Percentiles rank a stretch among this genome's conserved stretches.
These are phyloP conservation scores for Phialophora verrucosa DNA, from an alignment of 2,329 filamentous ascomycete species.

Conservation along the genomic window DNA sequence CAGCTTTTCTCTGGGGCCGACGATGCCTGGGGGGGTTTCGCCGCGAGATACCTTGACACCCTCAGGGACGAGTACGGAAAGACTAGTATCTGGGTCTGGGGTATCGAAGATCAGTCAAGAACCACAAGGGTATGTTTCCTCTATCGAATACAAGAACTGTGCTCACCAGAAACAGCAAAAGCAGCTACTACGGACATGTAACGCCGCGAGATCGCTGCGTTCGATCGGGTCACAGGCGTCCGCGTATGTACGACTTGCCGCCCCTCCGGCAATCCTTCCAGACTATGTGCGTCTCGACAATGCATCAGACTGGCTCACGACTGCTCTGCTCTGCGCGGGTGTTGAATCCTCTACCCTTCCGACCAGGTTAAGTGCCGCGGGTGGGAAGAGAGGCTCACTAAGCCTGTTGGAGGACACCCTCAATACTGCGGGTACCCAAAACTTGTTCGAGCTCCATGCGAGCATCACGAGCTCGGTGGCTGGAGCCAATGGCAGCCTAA, in stretches of 20 bases:
- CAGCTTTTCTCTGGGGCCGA: constrained; percentile 75
- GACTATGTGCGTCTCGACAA: constrained; percentile 64
- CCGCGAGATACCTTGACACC: constrained; percentile 73
- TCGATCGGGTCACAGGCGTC: constrained; percentile 74
- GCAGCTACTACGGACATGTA: constrained; percentile 69
- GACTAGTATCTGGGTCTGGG: constrained; percentile 85
- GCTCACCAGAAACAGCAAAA: constrained; percentile 53
- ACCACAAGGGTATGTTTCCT: constrained; percentile 58
- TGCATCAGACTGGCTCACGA: constrained; percentile 76
- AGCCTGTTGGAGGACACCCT: constrained; percentile 69
- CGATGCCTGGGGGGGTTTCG: constrained; percentile 82
- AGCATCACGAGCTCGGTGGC: constrained; percentile 51
- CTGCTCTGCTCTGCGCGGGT: constrained; percentile 75
- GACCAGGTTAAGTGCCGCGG: constrained; percentile 66
- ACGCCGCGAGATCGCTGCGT: constrained; percentile 74
- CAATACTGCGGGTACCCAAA: constrained; percentile 78
- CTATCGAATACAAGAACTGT: constrained; percentile 6
- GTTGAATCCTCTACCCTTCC: constrained; percentile 81
- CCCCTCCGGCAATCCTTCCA: constrained; percentile 64
- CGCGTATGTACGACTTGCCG: constrained; percentile 75
- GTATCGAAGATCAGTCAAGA: constrained; percentile 68
- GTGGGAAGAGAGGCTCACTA: constrained; percentile 58
- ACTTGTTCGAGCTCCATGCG: constrained; percentile 75
- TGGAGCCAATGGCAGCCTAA: constrained; percentile 17
- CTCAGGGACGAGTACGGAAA: constrained; percentile 92